A percentile compares a stretch with the other conserved stretches of the same genome.
Evolutionary conservation across 2,329 filamentous ascomycete genomes (phyloP).

Genomic region (Metarhizium sp.): DNA sequence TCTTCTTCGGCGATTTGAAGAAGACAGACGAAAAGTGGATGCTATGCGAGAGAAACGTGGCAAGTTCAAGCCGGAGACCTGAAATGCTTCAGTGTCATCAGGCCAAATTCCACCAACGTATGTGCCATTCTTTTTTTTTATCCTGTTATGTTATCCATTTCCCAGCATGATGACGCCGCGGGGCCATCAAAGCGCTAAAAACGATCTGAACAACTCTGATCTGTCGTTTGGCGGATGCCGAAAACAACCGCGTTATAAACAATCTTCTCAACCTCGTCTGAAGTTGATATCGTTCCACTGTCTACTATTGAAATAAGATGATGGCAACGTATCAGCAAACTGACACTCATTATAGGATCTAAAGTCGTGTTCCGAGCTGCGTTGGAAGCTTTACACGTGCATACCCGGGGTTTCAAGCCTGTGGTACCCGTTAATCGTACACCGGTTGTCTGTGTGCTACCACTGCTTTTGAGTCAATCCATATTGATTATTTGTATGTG

Average conservation of each 20-base stretch:
- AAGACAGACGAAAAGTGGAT: slow-evolving; percentile 62
- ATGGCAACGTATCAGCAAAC: not conserved
- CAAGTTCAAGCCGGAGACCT: slow-evolving; percentile 46
- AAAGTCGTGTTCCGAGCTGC: not conserved
- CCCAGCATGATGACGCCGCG: slow-evolving; percentile 41
- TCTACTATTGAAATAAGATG: not conserved
- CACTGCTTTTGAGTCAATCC: not conserved
- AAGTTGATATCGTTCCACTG: slow-evolving; percentile 17
- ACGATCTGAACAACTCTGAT: slow-evolving; percentile 12
- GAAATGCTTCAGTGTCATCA: slow-evolving; percentile 8
- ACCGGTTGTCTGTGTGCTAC: not conserved
- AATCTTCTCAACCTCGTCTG: slow-evolving; percentile 60
- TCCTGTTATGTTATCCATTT: not conserved
- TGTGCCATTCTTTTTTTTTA: slow-evolving; percentile 5
- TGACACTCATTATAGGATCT: not conserved
- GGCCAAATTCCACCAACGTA: not conserved
- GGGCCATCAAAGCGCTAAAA: slow-evolving; percentile 35
- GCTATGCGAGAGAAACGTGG: slow-evolving; percentile 61
- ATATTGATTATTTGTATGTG: too few relatives aligned
- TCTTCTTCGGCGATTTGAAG: slow-evolving; percentile 62
- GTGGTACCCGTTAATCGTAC: not conserved
- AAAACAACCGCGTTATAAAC: slow-evolving; percentile 50
- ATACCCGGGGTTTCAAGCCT: not conserved
- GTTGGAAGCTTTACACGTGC: not conserved
- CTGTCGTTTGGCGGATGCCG: slow-evolving; percentile 35